Percentiles rank a stretch among this genome's conserved stretches.
These are phyloP conservation scores for Bolboschoenus planiculmis DNA, from an alignment of 176 grass and related monocot species.

Conservation along the genomic window DNA sequence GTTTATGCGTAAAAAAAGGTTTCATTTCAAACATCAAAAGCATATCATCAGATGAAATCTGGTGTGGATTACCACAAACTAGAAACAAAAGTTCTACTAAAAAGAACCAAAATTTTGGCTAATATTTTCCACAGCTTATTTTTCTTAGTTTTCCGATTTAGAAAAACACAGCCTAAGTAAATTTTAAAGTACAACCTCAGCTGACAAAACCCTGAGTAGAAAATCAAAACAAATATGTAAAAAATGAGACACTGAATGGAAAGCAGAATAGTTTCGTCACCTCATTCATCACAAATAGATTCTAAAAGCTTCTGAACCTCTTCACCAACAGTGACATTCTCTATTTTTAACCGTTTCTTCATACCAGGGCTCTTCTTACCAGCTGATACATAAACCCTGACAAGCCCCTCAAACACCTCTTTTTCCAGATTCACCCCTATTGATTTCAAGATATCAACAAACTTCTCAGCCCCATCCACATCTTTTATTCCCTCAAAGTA, in stretches of 20 bases:
- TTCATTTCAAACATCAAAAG: neutral
- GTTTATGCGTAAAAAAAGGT: neutral
- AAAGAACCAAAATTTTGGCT: neutral
- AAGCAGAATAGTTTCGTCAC: neutral
- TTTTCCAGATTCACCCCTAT: constrained; percentile 40
- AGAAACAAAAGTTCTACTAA: neutral
- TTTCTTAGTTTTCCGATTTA: neutral
- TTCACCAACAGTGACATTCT: constrained; percentile 48
- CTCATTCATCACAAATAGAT: constrained; percentile 38
- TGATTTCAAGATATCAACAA: constrained; percentile 49
- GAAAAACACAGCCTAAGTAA: neutral
- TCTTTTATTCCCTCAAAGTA: constrained; percentile 66
- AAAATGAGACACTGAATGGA: neutral
- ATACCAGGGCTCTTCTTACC: constrained; percentile 68
- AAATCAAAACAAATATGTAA: neutral
- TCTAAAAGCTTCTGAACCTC: constrained; percentile 41
- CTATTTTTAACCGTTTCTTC: constrained; percentile 64
- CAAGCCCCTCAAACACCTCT: constrained; percentile 49
- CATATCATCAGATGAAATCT: neutral
- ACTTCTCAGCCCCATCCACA: constrained; percentile 56
- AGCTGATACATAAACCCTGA: constrained; percentile 51
- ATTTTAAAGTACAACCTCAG: neutral
- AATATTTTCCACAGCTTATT: neutral
- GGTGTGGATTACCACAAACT: neutral
- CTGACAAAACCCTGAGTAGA: neutral